Evolutionary conservation across 1,139 yeast species (phyloP).

Genomic region (Trichomonascaceae sp.): DNA sequence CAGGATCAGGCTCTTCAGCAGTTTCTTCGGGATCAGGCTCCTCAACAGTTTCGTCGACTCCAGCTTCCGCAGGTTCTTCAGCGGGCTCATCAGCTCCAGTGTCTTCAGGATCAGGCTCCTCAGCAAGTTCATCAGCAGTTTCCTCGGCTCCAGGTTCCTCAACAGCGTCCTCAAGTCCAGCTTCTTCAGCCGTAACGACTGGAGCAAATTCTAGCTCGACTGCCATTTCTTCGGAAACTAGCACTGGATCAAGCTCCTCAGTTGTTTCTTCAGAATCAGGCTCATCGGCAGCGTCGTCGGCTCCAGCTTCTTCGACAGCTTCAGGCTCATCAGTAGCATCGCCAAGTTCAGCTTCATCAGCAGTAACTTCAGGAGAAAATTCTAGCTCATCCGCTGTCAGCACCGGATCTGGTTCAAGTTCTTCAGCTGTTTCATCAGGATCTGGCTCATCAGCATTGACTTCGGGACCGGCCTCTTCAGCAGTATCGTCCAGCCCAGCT

Average conservation of each 20-base stretch:
- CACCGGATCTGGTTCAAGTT: too few relatives aligned
- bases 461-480: background rate
- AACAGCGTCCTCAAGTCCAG: conserved; percentile 1
- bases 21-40: background rate
- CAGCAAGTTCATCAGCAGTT: too few relatives aligned
- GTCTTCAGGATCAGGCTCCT: background rate
- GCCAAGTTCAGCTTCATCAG: conserved; percentile 5
- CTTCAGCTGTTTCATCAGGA: background rate
- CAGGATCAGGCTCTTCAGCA: background rate
- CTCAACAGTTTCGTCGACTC: too few relatives aligned
- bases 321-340: background rate
- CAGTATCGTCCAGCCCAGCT: too few relatives aligned
- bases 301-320: background rate
- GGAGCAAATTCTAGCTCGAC: too few relatives aligned
- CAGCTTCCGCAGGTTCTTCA: conserved; percentile 1
- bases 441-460: background rate
- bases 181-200: background rate
- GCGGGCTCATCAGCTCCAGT: too few relatives aligned
- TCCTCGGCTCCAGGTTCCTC: too few relatives aligned
- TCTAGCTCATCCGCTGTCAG: too few relatives aligned
- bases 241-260: too few relatives aligned
- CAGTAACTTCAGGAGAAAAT: too few relatives aligned
- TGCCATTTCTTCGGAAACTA: too few relatives aligned
- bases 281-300: background rate
- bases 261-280: background rate